Evolutionary conservation across 495 filamentous ascomycete genomes (phyloP), one percentile per base, ranked within the genome.

Genomic region (Penicillium cinerascens): DNA sequence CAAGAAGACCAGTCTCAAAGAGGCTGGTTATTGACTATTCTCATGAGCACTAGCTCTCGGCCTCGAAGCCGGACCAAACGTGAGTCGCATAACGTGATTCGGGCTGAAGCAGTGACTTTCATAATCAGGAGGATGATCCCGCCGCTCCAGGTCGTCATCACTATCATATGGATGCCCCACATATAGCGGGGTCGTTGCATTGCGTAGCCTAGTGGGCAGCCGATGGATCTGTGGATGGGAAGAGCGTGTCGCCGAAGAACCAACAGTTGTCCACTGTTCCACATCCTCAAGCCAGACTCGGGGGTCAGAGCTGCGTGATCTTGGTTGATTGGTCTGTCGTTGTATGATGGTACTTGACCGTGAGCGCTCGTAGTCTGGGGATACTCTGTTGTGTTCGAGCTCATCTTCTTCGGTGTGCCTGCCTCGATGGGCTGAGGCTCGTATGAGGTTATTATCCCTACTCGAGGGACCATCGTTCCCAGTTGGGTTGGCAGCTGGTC

Each of bases 41-140:
- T 26, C 41, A 22, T 20, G 43, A 3, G 47, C 51, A 37, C 53
- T 47, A 13, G 52, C 29, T 8, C 25, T 42, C 44, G 39, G 51
- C 27, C 49, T 40, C 23, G 42, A 44, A n/a, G 29, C 29, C 29
- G 20, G 7, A 6, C 56, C 48, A 43, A 44, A 20, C 22, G 39
- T 42, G 16, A 33, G 41, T 29, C 52, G 56, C 43, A 33, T 44
- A 21, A 48, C 43, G 37, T 51, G 44, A 1, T 47, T 42, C 6
- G 48, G 47, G 29, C 52, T 48, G 22, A 59, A 59, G 22, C 42
- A 37, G 38, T 59, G 56, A 33, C 56, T 59, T 15, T 59, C 56
- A 45, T 59, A 59, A 37, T 52, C 38, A 20, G 56, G 56, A n/a
- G 56, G 56, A 36, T 25, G 17, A 7, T 39, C 16, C 2, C 6